Evolutionary conservation across 1,284 basidiomycete species (phyloP).

Genomic region (Blastosporella zonata): DNA sequence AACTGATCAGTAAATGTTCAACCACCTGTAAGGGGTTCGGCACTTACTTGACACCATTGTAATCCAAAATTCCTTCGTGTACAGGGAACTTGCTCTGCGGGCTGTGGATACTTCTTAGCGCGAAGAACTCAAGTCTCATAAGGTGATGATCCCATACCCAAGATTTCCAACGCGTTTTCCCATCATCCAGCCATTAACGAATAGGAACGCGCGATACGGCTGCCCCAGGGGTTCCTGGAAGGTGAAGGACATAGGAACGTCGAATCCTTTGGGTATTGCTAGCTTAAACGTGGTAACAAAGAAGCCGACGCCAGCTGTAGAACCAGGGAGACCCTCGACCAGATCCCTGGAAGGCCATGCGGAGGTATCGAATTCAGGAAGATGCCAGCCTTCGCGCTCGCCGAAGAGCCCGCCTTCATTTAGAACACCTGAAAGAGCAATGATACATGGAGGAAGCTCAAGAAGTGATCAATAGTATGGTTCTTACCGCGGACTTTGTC

Average conservation of each 20-base stretch:
- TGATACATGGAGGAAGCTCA: not conserved
- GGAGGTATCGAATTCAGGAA: slow-evolving; percentile 68
- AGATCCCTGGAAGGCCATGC: slow-evolving; percentile 56
- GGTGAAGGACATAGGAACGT: slow-evolving; percentile 65
- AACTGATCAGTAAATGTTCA: slow-evolving; percentile 6
- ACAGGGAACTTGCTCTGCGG: slow-evolving; percentile 79
- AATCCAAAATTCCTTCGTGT: slow-evolving; percentile 72
- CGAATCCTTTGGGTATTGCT: slow-evolving; percentile 53
- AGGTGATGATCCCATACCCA: slow-evolving; percentile 41
- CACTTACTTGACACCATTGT: slow-evolving; percentile 64
- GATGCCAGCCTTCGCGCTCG: slow-evolving; percentile 79
- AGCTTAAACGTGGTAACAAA: slow-evolving; percentile 73
- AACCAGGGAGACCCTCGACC: slow-evolving; percentile 52
- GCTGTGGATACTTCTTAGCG: slow-evolving; percentile 28
- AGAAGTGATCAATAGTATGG: not conserved
- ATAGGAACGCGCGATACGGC: slow-evolving; percentile 70
- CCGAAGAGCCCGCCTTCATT: slow-evolving; percentile 82
- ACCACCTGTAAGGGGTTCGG: slow-evolving; percentile 1
- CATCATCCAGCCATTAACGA: slow-evolving; percentile 87
- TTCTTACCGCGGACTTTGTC: slow-evolving; percentile 59
- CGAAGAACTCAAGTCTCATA: not conserved
- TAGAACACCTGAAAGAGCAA: slow-evolving; percentile 36
- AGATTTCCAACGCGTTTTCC: slow-evolving; percentile 72
- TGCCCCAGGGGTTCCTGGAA: slow-evolving; percentile 55
- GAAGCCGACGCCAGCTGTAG: slow-evolving; percentile 68